Evolutionary conservation across 2,329 filamentous ascomycete species (phyloP), one percentile per base, ranked within the genome.

Genomic region (Hypoxylon sp.): DNA sequence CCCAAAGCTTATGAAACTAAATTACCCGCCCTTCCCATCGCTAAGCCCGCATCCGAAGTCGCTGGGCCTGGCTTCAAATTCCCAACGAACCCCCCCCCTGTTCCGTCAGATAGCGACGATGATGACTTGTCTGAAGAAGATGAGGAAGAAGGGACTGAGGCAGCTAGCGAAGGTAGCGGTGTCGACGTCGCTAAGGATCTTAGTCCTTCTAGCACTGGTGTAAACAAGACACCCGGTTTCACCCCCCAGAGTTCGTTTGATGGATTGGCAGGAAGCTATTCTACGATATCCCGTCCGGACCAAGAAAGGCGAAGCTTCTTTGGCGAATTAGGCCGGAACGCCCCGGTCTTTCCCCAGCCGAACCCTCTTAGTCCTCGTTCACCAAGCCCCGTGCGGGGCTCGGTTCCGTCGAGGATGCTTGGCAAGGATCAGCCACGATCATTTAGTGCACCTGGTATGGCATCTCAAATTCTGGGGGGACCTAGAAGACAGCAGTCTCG

Each of bases 381-480:
- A 9, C 91, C 92, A 1, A 94, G 91, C 70, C 91, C 92, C 1
- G 80, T 92, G 25, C 87, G 91, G 34, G 82, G 84, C 57, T 84
- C 87, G 43, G 79, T 89, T 30, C 87, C 88, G 32, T 78, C 81
- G 65, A 82, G 84, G 72, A 73, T 86, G 28, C 72, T 83, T 5
- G 79, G 84, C 58, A 79, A 82, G 21, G 87, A 90, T 30, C 78
- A 82, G 1, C 80, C 82, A 11, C 83, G 88, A 56, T 90, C 88
- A 1, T 85, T 89, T 41, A 90, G 87, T 74, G 86, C 87, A 1
- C 88, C 89, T 2, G 85, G 86, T 14, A 84, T 87, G 79, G 86
- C 86, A 9, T 86, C 87, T 4, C 83, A 88, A 57, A 78, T 88
- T 21, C 77, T 88, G 34, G 81, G 80, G 3, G 73, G 74, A 10